Evolutionary conservation across 2,329 filamentous ascomycete genomes (phyloP), one percentile per base, ranked within the genome.

Genomic region (Macroventuria anomochaeta): DNA sequence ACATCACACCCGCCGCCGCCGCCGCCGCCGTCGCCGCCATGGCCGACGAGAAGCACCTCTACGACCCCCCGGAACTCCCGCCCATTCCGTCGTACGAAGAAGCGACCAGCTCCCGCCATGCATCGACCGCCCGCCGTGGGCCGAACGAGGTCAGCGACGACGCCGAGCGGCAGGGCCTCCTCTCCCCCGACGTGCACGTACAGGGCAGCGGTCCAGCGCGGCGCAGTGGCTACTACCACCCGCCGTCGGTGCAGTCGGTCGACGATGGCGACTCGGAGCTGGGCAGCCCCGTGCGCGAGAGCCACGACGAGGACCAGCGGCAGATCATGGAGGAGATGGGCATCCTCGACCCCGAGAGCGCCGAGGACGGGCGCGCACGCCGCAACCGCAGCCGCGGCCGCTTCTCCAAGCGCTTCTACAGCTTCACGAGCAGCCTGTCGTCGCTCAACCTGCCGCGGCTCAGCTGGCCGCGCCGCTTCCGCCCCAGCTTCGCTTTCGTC

Each of bases 51-150:
- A 76, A 76, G 52, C 40, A 76, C 58, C 55, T 56, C 37, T 76
- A 76, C 63, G 70, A 75, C 18, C 59, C 65, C 41, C 52, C 63
- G 74, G 82, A 85, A 68, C 77, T 81, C 58, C 80, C 88, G 38
- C 88, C 90, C 26, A 93, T 95, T 71, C 91, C 90, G 25, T 86
- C 87, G 37, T 95, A 95, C 75, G 90, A 93, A 74, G 90, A 96
- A 78, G 90, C 91, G 59, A 83, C 84, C 55, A 85, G 85, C 15
- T 85, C 83, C 28, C 79, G 82, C 46, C 61, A 64, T 53, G 53
- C 55, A 47, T 79, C 82, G 17, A 70, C 75, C 28, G 84, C 83
- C 18, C 74, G 73, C 56, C 77, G 80, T 32, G 81, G 81, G 34
- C 77, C 80, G 56, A 81, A 85, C 67, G 84, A 88, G 73, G 80